These are phyloP conservation scores for Alternaria gaisen DNA, from an alignment of 2,329 filamentous ascomycete species.

Conservation along the genomic window DNA sequence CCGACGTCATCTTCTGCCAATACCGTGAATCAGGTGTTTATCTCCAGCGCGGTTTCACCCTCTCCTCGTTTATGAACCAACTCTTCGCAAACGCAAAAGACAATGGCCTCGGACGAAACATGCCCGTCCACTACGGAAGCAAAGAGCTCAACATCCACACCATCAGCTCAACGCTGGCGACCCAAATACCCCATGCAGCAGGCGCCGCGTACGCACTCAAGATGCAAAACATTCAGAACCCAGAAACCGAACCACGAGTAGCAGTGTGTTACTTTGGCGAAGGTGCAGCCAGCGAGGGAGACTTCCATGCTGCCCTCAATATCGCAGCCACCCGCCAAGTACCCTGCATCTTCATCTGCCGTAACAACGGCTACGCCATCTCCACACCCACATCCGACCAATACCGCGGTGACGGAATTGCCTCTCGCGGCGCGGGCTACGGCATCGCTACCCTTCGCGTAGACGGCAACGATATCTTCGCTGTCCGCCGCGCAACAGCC, in stretches of 20 bases:
- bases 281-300: slow-evolving; percentile 87
- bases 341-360: slow-evolving; percentile 87
- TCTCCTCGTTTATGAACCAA: slow-evolving; percentile 94
- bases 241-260: slow-evolving; percentile 67
- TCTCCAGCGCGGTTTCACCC: slow-evolving; percentile 83
- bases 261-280: slow-evolving; percentile 90
- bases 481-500: slow-evolving; percentile 81
- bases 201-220: slow-evolving; percentile 90
- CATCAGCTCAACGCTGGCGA: slow-evolving; percentile 84
- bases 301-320: slow-evolving; percentile 91
- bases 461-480: slow-evolving; percentile 94
- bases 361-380: slow-evolving; percentile 93
- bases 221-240: slow-evolving; percentile 77
- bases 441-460: slow-evolving; percentile 94
- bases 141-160: slow-evolving; percentile 86
- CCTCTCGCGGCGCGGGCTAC: slow-evolving; percentile 84
- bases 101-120: slow-evolving; percentile 83
- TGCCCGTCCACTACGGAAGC: slow-evolving; percentile 97
- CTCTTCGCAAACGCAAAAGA: slow-evolving; percentile 89
- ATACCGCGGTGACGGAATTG: slow-evolving; percentile 90
- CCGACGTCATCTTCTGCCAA: slow-evolving; percentile 92
- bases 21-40: slow-evolving; percentile 95
- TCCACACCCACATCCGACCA: slow-evolving; percentile 89
- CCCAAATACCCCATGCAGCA: slow-evolving; percentile 86
- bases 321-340: slow-evolving; percentile 90